Conservation (phyloP, 2,329 filamentous ascomycete species). For the Byssochlamys sp. region DNA sequence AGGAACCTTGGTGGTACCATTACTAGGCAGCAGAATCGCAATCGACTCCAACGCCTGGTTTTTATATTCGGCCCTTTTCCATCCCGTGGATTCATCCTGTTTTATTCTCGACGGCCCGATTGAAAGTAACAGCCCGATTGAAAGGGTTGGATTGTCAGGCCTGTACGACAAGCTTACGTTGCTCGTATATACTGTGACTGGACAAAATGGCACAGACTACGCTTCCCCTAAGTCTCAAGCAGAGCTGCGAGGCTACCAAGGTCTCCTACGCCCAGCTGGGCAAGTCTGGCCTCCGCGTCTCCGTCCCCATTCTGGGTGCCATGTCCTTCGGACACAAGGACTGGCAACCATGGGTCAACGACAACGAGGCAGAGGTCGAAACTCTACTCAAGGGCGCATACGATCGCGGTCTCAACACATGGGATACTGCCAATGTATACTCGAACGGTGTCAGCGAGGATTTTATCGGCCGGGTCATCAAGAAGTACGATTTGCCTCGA, state of each 20-base stretch:
- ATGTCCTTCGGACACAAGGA: constrained; percentile 13
- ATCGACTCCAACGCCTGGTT: neutral
- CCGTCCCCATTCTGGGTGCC: constrained; percentile 13
- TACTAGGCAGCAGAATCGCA: neutral
- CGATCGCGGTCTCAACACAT: constrained; percentile 17
- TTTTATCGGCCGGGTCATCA: constrained; percentile 54
- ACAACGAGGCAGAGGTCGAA: constrained; percentile 13
- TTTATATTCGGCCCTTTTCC: neutral
- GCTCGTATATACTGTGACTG: neutral
- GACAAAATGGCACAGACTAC: neutral
- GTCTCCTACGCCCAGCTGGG: constrained; percentile 9
- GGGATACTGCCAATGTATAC: constrained; percentile 22
- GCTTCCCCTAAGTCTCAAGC: constrained; percentile 3
- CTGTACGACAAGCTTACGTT: neutral
- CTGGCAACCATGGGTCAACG: constrained; percentile 14
- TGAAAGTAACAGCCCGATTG: neutral
- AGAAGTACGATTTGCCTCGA: constrained; percentile 49
- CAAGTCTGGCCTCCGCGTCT: constrained; percentile 15
- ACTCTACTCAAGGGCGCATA: constrained; percentile 17
- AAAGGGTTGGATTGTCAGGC: neutral
- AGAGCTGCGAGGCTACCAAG: constrained; percentile 4
- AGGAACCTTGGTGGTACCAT: neutral
- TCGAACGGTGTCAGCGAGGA: constrained; percentile 51
- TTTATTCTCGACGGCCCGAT: neutral
- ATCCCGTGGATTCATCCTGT: neutral